Conservation (phyloP, 352 stramenopile genomes). For the Phytophthora idaei region DNA sequence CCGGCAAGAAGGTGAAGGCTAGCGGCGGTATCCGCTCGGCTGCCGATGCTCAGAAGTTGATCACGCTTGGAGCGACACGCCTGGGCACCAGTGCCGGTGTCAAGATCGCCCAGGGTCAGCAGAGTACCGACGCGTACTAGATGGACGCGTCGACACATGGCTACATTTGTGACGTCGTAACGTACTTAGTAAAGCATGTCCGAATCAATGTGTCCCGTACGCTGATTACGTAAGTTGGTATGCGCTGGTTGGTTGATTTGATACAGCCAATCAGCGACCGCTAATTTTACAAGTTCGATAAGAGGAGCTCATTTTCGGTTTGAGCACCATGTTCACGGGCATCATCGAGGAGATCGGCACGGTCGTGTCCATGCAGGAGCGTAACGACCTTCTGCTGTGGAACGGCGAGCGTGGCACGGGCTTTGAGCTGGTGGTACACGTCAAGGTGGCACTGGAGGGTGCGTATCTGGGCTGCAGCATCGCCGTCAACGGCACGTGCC, state of each 20-base stretch:
- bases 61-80: slow-evolving; percentile 70
- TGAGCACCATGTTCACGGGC: slow-evolving; percentile 93
- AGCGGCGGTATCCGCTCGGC: slow-evolving; percentile 78
- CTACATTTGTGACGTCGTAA: slow-evolving; percentile 7
- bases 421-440: slow-evolving; percentile 90
- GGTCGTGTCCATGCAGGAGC: slow-evolving; percentile 92
- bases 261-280: not conserved
- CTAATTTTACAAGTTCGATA: not conserved
- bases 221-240: slow-evolving; percentile 16
- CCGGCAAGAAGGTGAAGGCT: slow-evolving; percentile 81
- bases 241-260: not conserved
- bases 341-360: slow-evolving; percentile 99
- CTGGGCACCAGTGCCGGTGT: slow-evolving; percentile 72
- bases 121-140: slow-evolving; percentile 29
- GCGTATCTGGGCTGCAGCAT: slow-evolving; percentile 95
- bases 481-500: slow-evolving; percentile 97
- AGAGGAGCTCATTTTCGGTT: slow-evolving; percentile 13
- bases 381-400: slow-evolving; percentile 95
- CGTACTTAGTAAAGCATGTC: slow-evolving; percentile 13
- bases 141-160: slow-evolving; percentile 2
- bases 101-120: slow-evolving; percentile 62
- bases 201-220: slow-evolving; percentile 12
- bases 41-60: slow-evolving; percentile 75
- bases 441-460: slow-evolving; percentile 80
- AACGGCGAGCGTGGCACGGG: slow-evolving; percentile 91